A percentile compares a stretch with the other conserved stretches of the same genome.
Evolutionary conservation across 208 protist genomes (phyloP).

Genomic region (Tritrichomonas foetus): DNA sequence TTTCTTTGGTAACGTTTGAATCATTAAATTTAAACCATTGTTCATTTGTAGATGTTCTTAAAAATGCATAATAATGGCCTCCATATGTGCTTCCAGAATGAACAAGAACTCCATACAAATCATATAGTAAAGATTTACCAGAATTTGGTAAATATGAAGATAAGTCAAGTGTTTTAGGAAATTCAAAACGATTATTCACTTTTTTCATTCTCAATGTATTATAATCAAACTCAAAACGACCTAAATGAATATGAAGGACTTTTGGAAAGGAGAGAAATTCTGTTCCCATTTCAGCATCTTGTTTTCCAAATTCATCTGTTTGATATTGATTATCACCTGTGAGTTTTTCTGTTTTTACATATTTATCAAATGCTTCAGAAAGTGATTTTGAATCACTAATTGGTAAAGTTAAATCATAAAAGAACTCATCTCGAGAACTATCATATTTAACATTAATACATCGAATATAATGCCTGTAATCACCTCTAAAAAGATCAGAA

Average conservation of each 20-base stretch:
- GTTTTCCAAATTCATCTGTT: not conserved
- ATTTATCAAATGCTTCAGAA: not conserved
- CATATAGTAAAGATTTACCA: not conserved
- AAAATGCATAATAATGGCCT: conserved; percentile 40
- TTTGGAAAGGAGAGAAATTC: not conserved
- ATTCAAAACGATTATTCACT: conserved; percentile 17
- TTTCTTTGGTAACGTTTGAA: not conserved
- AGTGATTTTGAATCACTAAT: not conserved
- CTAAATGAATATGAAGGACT: not conserved
- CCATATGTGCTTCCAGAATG: not conserved
- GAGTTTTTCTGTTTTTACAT: not conserved
- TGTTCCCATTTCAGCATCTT: not conserved
- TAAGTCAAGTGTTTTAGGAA: conserved; percentile 20
- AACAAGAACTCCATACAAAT: conserved; percentile 5
- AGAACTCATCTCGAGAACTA: not conserved
- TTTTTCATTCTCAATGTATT: not conserved
- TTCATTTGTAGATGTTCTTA: not conserved
- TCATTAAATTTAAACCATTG: conserved; percentile 40
- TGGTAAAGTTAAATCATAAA: not conserved
- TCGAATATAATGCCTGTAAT: not conserved
- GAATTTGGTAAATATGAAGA: not conserved
- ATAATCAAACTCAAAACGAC: not conserved
- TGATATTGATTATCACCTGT: not conserved
- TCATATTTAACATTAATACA: not conserved
- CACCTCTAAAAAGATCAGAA: not conserved